Evolutionary conservation across 306 rosid species (phyloP).

Genomic region (Luffa acutangula): DNA sequence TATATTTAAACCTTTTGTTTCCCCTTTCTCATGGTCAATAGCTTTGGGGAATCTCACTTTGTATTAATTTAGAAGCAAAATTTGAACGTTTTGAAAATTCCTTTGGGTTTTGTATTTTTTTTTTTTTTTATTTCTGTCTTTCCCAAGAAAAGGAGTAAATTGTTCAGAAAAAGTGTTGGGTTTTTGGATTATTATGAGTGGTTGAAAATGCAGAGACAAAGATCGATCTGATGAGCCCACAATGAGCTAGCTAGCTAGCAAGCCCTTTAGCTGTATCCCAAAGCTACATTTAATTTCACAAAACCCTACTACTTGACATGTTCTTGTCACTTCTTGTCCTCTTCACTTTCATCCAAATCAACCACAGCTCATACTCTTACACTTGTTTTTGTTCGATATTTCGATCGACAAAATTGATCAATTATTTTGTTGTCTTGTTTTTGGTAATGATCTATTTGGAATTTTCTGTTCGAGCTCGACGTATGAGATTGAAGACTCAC

Average conservation of each 20-base stretch:
- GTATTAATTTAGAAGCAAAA: not conserved
- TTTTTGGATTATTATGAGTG: not conserved
- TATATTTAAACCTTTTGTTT: not conserved
- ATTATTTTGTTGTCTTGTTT: not conserved
- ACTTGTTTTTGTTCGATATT: not conserved
- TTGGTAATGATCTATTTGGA: not conserved
- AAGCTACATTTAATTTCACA: not conserved
- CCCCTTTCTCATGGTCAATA: not conserved
- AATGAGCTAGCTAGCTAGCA: not conserved
- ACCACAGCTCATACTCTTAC: not conserved
- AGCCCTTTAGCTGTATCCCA: not conserved
- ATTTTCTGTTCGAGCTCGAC: no score
- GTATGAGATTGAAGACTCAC: not conserved
- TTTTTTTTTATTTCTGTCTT: not conserved
- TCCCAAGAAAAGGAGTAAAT: not conserved
- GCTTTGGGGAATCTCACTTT: not conserved
- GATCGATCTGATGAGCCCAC: not conserved
- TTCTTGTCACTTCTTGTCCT: not conserved
- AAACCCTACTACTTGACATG: constrained; percentile 5
- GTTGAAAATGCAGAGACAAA: not conserved
- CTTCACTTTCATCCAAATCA: not conserved
- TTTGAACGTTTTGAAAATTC: not conserved
- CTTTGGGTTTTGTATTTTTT: not conserved
- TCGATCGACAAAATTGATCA: not conserved
- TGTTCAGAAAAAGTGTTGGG: not conserved